Evolutionary conservation across 257 asterid genomes (phyloP).

Genomic region (Solanum pinnatisectum): DNA sequence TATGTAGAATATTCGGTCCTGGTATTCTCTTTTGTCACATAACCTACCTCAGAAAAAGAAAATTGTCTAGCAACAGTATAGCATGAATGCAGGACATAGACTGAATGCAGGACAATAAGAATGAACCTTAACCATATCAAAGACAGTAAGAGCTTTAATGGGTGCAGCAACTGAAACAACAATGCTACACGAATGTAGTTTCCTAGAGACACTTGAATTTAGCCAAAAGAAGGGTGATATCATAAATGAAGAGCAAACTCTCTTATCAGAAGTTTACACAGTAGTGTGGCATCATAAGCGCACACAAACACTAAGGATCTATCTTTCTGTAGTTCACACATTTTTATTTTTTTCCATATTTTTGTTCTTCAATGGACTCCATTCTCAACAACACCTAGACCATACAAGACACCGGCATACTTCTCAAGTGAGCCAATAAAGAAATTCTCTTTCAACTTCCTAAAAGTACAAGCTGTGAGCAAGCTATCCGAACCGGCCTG

Average conservation of each 20-base stretch:
- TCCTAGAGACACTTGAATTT: neutral
- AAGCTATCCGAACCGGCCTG: conserved; percentile 83
- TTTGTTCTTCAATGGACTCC: conserved; percentile 23
- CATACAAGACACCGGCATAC: conserved; percentile 66
- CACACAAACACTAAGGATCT: conserved; percentile 14
- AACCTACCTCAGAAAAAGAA: neutral
- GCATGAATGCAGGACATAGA: neutral
- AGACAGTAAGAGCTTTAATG: neutral
- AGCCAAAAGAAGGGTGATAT: neutral
- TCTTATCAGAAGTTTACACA: conserved; percentile 27
- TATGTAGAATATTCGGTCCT: neutral
- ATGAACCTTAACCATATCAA: neutral
- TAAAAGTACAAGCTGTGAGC: conserved; percentile 56
- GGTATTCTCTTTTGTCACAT: neutral
- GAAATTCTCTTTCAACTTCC: conserved; percentile 59
- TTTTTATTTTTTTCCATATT: neutral
- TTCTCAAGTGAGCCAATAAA: conserved; percentile 58
- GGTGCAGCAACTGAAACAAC: neutral
- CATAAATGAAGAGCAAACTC: neutral
- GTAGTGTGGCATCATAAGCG: conserved; percentile 24
- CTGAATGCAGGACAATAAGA: neutral
- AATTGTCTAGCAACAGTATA: neutral
- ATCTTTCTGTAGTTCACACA: conserved; percentile 3
- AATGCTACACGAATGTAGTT: neutral
- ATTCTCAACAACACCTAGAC: conserved; percentile 53